Conservation (phyloP, 75 land plant genomes). For the Selaginella tamariscina region DNA sequence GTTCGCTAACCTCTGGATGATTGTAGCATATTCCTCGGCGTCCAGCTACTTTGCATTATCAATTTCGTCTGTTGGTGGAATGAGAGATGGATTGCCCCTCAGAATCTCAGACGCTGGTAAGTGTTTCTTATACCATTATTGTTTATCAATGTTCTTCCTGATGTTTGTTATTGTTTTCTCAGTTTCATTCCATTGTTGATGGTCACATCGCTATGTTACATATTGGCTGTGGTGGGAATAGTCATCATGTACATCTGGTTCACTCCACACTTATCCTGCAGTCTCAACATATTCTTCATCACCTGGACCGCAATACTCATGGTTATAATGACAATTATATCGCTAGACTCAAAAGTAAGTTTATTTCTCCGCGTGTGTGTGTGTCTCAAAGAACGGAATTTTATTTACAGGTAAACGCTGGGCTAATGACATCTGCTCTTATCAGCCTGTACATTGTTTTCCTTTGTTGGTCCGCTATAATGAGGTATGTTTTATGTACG, state of each 20-base stretch:
- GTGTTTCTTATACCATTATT: background rate
- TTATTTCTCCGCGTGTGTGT: background rate
- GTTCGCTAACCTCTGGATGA: background rate
- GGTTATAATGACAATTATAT: slow-evolving; percentile 36
- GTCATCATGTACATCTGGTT: slow-evolving; percentile 25
- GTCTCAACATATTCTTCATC: slow-evolving; percentile 58
- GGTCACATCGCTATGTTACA: slow-evolving; percentile 2
- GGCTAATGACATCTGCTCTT: slow-evolving; percentile 67
- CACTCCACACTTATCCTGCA: slow-evolving; percentile 27
- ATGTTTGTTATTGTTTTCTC: background rate
- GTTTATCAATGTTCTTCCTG: background rate
- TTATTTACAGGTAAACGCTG: slow-evolving; percentile 55
- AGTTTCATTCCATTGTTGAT: slow-evolving; percentile 10
- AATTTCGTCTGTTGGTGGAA: slow-evolving; percentile 36
- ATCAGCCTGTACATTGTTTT: slow-evolving; percentile 65
- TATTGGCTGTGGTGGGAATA: slow-evolving; percentile 8
- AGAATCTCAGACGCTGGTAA: slow-evolving; percentile 24
- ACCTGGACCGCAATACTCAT: slow-evolving; percentile 45
- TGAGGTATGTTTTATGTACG: slow-evolving; percentile 42
- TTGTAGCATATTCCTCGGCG: slow-evolving; percentile 27
- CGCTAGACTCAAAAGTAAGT: slow-evolving; percentile 35
- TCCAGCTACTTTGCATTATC: slow-evolving; percentile 26
- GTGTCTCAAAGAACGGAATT: background rate
- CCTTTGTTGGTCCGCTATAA: slow-evolving; percentile 88
- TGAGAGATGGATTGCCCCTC: slow-evolving; percentile 25